These are phyloP conservation scores for Pharnaceum exiguum DNA, from an alignment of 148 eudicot species.

Conservation along the genomic window DNA sequence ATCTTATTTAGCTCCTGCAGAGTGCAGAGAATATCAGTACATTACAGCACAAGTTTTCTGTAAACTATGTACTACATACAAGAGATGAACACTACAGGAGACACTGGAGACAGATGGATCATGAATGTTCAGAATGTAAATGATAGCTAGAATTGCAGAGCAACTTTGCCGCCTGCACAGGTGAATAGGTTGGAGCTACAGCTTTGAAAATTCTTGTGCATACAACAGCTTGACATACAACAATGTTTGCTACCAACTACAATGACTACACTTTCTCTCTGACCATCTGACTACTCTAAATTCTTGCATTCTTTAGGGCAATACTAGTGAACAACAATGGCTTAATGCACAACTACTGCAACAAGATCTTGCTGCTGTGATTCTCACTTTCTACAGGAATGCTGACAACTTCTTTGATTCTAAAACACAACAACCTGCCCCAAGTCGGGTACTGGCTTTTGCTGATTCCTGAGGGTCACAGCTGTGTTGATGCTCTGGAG, in stretches of 20 bases:
- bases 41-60: too few relatives aligned
- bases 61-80: too few relatives aligned
- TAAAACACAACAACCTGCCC: neutral
- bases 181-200: too few relatives aligned
- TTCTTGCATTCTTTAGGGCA: neutral
- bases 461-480: neutral
- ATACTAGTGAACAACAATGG: neutral
- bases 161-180: too few relatives aligned
- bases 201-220: too few relatives aligned
- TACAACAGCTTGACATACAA: too few relatives aligned
- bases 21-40: too few relatives aligned
- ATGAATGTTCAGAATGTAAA: too few relatives aligned
- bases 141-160: too few relatives aligned
- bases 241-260: neutral
- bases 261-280: neutral
- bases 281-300: neutral
- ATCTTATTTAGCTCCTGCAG: too few relatives aligned
- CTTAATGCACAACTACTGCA: conserved; percentile 1
- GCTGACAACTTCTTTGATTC: neutral
- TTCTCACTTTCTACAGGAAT: neutral
- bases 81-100: too few relatives aligned
- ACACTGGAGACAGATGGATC: too few relatives aligned
- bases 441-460: neutral
- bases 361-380: neutral
- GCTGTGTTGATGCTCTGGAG: neutral